Evolutionary conservation across 768 basidiomycete genomes (phyloP).

Genomic region (Imleria badia): DNA sequence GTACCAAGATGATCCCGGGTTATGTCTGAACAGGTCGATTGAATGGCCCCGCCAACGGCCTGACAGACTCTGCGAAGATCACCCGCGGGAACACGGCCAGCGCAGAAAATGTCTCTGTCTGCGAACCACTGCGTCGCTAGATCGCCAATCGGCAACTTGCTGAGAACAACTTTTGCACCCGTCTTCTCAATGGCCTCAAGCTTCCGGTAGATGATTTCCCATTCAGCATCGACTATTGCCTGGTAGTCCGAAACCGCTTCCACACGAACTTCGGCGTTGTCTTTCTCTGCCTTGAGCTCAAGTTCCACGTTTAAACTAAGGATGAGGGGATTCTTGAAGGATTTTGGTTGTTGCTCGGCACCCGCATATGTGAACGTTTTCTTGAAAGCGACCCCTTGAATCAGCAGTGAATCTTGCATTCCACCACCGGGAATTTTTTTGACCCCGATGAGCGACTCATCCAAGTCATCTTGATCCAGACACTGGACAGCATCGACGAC

Average conservation of each 20-base stretch:
- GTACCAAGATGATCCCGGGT: slow-evolving; percentile 85
- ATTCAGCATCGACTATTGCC: slow-evolving; percentile 98
- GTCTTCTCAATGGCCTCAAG: slow-evolving; percentile 94
- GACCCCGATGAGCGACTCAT: slow-evolving; percentile 94
- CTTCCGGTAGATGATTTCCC: slow-evolving; percentile 99
- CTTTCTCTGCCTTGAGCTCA: slow-evolving; percentile 98
- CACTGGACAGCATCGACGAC: slow-evolving; percentile 95
- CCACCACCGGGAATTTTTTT: slow-evolving; percentile 98
- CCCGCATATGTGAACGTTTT: slow-evolving; percentile 99
- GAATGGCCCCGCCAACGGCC: slow-evolving; percentile 92
- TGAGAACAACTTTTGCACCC: slow-evolving; percentile 95
- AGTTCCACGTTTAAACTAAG: slow-evolving; percentile 96
- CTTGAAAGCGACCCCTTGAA: slow-evolving; percentile 95
- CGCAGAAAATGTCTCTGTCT: slow-evolving; percentile 98
- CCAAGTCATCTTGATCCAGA: slow-evolving; percentile 89
- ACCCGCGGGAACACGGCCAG: slow-evolving; percentile 87
- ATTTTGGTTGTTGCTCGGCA: slow-evolving; percentile 97
- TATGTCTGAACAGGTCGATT: slow-evolving; percentile 95
- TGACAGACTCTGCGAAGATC: slow-evolving; percentile 94
- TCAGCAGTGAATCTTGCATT: slow-evolving; percentile 91
- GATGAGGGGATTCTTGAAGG: slow-evolving; percentile 84
- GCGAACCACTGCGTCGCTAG: slow-evolving; percentile 99
- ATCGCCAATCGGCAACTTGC: slow-evolving; percentile 98
- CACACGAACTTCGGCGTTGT: slow-evolving; percentile 97
- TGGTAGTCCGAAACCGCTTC: slow-evolving; percentile 98